These are phyloP conservation scores for Venturia aucupariae DNA, from an alignment of 2,329 filamentous ascomycete species.

Conservation along the genomic window DNA sequence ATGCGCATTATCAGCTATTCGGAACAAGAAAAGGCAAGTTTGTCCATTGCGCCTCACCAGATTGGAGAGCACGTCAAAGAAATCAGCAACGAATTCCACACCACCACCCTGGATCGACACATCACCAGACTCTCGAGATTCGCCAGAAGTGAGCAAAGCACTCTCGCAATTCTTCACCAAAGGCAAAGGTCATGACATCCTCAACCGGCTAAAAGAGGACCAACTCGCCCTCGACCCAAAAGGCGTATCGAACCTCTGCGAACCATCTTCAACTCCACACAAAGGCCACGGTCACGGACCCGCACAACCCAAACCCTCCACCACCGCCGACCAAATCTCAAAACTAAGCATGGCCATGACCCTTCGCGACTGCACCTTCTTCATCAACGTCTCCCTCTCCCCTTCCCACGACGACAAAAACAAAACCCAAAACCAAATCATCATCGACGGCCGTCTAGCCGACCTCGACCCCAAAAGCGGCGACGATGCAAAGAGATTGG, in stretches of 20 bases:
- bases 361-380: constrained; percentile 68
- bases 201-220: neutral
- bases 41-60: constrained; percentile 8
- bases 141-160: neutral
- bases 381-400: constrained; percentile 51
- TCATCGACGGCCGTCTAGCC: constrained; percentile 46
- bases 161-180: neutral
- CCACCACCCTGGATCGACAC: neutral
- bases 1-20: constrained; percentile 50
- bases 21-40: constrained; percentile 18
- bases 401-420: no score
- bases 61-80: neutral
- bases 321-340: neutral
- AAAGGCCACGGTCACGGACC: neutral
- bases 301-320: neutral
- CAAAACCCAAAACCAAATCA: neutral
- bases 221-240: constrained; percentile 5
- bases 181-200: neutral
- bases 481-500: constrained; percentile 42
- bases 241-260: constrained; percentile 3
- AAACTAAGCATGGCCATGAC: constrained; percentile 65
- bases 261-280: neutral
- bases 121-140: neutral
- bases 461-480: constrained; percentile 71
- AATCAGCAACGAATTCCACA: neutral